Base-by-base conservation (phyloP, 225 moss, liverwort and hornwort species). In the Marchantia polymorpha region DNA sequence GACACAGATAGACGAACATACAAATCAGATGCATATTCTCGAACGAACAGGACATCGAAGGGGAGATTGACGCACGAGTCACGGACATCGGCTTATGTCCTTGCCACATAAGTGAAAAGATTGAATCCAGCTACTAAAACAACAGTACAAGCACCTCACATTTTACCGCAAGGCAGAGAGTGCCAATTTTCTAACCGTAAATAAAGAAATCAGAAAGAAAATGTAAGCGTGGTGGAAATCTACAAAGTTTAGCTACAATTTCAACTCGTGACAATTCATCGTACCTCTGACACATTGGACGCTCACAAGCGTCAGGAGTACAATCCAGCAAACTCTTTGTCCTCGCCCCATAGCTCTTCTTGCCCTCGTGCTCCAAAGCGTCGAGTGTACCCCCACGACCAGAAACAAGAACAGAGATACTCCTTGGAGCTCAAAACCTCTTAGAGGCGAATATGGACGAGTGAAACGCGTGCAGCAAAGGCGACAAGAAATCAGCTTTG, bases 261-360 rank as follows among this genome's bases (percentile, higher is more conserved):
- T 70, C 9, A 70, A 49, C 13, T 15, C 48, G 19, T 14, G 53
- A 12, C 27, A 74, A 12, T 25, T 50, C 10, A 55, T 6, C 30
- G 19, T 53, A 75, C 75, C 75, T 59, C n/a, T 59, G 75, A 59
- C 75, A 22, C 31, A 59, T 10, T 30, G 59, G 56, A 75, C 8
- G 59, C 75, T 75, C 20, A 16, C 58, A 8, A 59, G 75, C 30
- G 59, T 30, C 31, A 75, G 59, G 39, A 31, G 39, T 46, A 11
- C 58, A 30, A 75, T 27, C 17, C 58, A 75, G 20, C 29, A 59
- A 59, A 59, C 58, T 31, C 27, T 39, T 59, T 19, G 31, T 22
- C 58, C 59, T 26, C 13, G 75, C 10, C 75, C 75, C 75, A 75
- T 75, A 12, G 75, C 59, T 75, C 56, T 54, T 12, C 25, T 14